Conservation (phyloP, 768 basidiomycete species). For the Boletus patriciae region DNA sequence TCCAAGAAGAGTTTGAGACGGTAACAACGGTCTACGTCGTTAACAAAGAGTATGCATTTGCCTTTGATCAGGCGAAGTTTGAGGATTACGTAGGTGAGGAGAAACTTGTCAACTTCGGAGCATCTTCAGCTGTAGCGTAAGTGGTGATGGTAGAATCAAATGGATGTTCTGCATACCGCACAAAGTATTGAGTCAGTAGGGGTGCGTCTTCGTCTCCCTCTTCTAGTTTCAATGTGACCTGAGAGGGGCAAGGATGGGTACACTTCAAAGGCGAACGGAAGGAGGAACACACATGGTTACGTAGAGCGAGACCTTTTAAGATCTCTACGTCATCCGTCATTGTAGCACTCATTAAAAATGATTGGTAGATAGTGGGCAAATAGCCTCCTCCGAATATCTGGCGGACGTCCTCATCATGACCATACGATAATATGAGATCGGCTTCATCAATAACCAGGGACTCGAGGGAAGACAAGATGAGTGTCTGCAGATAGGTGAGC, state of each 20-base stretch:
- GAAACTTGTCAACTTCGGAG: constrained; percentile 95
- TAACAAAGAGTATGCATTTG: constrained; percentile 96
- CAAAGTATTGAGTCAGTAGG: constrained; percentile 81
- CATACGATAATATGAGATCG: constrained; percentile 94
- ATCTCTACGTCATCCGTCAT: constrained; percentile 95
- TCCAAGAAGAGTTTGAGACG: constrained; percentile 97
- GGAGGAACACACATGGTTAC: constrained; percentile 70
- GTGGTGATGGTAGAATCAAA: neutral
- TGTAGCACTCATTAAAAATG: constrained; percentile 96
- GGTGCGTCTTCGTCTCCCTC: constrained; percentile 83
- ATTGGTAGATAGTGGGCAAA: constrained; percentile 82
- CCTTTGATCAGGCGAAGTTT: constrained; percentile 95
- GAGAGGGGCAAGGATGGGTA: neutral
- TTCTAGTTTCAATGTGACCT: constrained; percentile 86
- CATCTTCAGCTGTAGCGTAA: constrained; percentile 47
- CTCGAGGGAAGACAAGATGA: constrained; percentile 67
- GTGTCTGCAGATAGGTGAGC: constrained; percentile 43
- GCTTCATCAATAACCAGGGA: constrained; percentile 97
- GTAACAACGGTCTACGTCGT: constrained; percentile 92
- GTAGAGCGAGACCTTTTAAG: constrained; percentile 82
- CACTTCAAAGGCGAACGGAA: neutral
- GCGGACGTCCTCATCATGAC: constrained; percentile 87
- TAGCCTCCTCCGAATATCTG: constrained; percentile 67
- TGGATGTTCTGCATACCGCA: constrained; percentile 50
- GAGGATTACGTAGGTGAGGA: constrained; percentile 92